Evolutionary conservation across 2,329 filamentous ascomycete genomes (phyloP), one percentile per base, ranked within the genome.

Genomic region (Kalmusia sp.): DNA sequence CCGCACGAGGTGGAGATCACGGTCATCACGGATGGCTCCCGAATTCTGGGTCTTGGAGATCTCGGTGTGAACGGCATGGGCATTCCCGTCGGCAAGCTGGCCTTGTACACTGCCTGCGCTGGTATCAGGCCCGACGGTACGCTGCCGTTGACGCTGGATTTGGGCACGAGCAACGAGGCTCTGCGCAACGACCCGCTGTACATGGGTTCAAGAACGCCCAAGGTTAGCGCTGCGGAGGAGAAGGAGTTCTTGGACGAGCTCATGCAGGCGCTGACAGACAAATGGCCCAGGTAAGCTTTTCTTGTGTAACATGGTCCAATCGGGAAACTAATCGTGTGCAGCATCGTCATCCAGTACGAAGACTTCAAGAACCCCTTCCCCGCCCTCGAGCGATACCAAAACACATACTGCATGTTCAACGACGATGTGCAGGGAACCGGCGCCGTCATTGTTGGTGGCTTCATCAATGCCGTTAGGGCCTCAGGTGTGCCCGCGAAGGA

Each of bases 361-460:
- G 95, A 98, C 72, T 98, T 96, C 77, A 96, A 98, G 82, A 96
- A 93, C 69, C 93, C 95, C 40, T 99, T 98, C 84, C 89, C 90
- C 58, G 93, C 96, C 69, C 85, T 98, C 34, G 90, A 95, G 73
- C 87, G 92, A 55, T 98, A 98, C 79, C 89, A 91, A 65, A 83
- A 93, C 73, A 85, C 83, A 61, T 93, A 96, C 82, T 93, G 91
- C 76, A 96, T 91, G 83, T 99, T 99, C 86, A 98, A 98, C 76
- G 95, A 98, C 71, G 93, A 99, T 73, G 95, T 99, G 71, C 93
- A 98, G 81, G 93, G 93, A 62, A 98, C 95, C 65, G 95, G 95
- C 65, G 92, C 93, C 59, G 95, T 99, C 69, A 92, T 98, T 57
- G 84, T 97, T 50, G 93, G 85, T 59, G 93, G 93, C 65, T 83